Base-by-base conservation (phyloP, 2,329 filamentous ascomycete genomes). In the Emergomyces orientalis region DNA sequence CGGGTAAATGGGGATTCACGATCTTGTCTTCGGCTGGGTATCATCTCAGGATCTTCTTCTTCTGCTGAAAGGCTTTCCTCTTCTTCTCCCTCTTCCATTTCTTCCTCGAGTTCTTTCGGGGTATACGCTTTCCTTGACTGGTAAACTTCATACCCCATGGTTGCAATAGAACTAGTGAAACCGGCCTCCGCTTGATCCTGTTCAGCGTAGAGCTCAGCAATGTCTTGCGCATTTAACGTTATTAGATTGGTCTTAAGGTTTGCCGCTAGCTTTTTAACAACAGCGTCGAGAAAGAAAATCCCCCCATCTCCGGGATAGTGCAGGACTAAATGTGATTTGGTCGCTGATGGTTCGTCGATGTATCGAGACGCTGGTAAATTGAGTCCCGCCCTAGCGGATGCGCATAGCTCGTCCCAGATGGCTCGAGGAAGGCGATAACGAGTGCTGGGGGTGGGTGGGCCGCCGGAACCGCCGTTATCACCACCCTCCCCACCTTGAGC, bases 201-300 rank as follows among this genome's bases (percentile, higher is more conserved):
- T 64, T 80, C 74, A 45, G 71, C 55, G 37, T 67, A 77, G 13
- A 79, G 66, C 64, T 78, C 74, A 32, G 76, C 75, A 63, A 79
- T 78, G 67, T 80, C 78, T 65, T 78, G 77, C 19, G 77, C 77
- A 66, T 78, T 76, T 55, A 80, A 70, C 0, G 74, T 78, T 54
- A 79, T 70, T 60, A 79, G 60, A 65, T 79, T 74, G 34, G 75
- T 71, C 14, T 71, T 68, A 77, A 88, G 76, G 41, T 85, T 80
- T 14, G 77, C 76, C 0, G 88, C 88, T 52, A 88, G 77, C 59
- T 84, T 81, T 64, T 84, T 80, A 1, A 92, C 82, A n/a, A 89
- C 77, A 3, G 77, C 74, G 65, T 87, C 81, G 43, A 90, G 74
- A 65, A 82, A 80, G 56, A 74, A 72, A 62, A 80, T 82, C 47